These are phyloP conservation scores for Gossypium schwendimanii DNA, from an alignment of 441 rosid genomes.

Conservation along the genomic window DNA sequence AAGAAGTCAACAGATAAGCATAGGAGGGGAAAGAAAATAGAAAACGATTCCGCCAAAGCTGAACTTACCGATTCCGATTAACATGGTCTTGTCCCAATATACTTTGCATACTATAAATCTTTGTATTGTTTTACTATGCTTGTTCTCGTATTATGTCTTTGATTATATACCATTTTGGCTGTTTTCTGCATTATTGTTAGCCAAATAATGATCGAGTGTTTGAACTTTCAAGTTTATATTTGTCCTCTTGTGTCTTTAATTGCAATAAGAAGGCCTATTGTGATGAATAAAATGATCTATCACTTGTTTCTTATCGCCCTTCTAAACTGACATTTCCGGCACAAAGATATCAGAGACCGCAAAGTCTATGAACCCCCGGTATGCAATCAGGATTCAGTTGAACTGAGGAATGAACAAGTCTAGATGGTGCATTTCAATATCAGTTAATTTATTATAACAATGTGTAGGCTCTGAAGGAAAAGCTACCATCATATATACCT, in stretches of 20 bases:
- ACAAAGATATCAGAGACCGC: background rate
- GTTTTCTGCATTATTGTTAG: background rate
- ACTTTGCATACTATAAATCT: constrained; percentile 1
- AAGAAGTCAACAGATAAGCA: constrained; percentile 18
- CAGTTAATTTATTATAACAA: background rate
- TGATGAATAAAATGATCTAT: background rate
- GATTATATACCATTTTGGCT: background rate
- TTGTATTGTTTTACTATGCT: background rate
- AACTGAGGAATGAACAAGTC: background rate
- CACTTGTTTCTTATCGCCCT: background rate
- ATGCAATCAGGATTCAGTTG: background rate
- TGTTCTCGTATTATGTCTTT: background rate
- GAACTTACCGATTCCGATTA: constrained; percentile 22
- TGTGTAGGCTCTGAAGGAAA: background rate
- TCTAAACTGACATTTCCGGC: background rate
- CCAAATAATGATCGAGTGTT: background rate
- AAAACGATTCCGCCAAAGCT: constrained; percentile 25
- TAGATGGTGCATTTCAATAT: background rate
- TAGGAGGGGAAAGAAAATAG: constrained; percentile 38
- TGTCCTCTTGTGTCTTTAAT: background rate
- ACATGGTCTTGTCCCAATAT: background rate
- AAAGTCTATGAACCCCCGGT: background rate
- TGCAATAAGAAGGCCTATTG: background rate
- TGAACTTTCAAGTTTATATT: background rate
- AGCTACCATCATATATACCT: background rate